Percentiles rank a stretch among this genome's conserved stretches.
Conservation (phyloP, 352 stramenopile genomes). For the Lagenidium giganteum region DNA sequence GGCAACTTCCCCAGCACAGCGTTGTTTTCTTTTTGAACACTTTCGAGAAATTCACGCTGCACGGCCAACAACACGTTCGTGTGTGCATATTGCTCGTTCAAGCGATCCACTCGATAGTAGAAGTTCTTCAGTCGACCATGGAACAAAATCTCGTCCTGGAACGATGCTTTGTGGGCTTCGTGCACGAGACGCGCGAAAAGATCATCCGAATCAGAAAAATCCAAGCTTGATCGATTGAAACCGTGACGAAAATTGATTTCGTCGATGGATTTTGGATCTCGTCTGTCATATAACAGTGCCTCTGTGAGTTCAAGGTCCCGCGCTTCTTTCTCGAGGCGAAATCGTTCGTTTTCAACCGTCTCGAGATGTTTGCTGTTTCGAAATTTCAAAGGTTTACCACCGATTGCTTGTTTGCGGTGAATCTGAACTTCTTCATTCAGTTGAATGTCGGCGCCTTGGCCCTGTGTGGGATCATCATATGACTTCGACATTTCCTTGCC, state of each 20-base stretch:
- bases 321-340: constrained; percentile 69
- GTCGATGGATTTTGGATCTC: constrained; percentile 57
- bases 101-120: constrained; percentile 51
- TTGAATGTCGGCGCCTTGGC: constrained; percentile 31
- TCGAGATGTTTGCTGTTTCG: constrained; percentile 28
- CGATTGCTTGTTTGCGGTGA: constrained; percentile 42
- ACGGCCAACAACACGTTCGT: constrained; percentile 30
- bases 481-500: constrained; percentile 61
- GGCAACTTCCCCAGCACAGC: constrained; percentile 50
- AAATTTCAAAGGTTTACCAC: constrained; percentile 32
- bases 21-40: constrained; percentile 34
- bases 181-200: constrained; percentile 42
- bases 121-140: constrained; percentile 68
- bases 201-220: constrained; percentile 25
- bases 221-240: constrained; percentile 31
- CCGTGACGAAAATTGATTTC: constrained; percentile 67
- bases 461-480: constrained; percentile 45
- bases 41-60: constrained; percentile 48
- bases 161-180: constrained; percentile 47
- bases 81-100: constrained; percentile 33
- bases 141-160: constrained; percentile 62
- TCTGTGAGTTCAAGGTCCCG: constrained; percentile 46
- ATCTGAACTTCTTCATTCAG: constrained; percentile 46
- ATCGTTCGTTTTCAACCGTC: constrained; percentile 46
- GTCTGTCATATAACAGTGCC: constrained; percentile 48